Evolutionary conservation across 2,329 filamentous ascomycete genomes (phyloP), one percentile per base, ranked within the genome.

Genomic region (Arthrobotrys sphaeroides): DNA sequence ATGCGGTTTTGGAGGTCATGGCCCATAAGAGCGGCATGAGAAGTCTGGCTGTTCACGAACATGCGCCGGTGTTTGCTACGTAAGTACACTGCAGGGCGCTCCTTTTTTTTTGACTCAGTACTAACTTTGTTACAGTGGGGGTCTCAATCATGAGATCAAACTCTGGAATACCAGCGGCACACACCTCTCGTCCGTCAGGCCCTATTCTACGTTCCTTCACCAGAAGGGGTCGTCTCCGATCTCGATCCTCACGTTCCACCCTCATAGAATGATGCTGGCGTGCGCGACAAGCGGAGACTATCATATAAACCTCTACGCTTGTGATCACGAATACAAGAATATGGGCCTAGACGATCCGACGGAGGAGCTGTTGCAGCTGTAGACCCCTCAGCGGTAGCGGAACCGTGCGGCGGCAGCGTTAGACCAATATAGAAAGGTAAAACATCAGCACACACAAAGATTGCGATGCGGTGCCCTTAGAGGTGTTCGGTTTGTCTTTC

Each of bases 11-110:
- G 74, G 89, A 89, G 1, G 90, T 94, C 80, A 87, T 89, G 80
- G 89, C 91, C 5, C 94, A 92, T 2, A 89, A 87, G 74, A 90
- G 94, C 80, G 91, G 90, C 6, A 86, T 97, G 75, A 89, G 93
- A 66, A 96, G 92, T 16, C 87, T 96, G 69, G 95, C 91, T 82
- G 94, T 95, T 43, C 95, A 99, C 82, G 95, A 99, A 83, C 95
- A 99, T 83, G 88, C 96, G 64, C 95, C 95, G 24, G 94, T 99
- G 10, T 97, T 99, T 84, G 93, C 93, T 79, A 89, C 94, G 91
- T 94, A 90, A 86, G 90, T 89, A 18, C 16, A 73, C 53, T 61
- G 20, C 43, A 55, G 55, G 45, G 16, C 33, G 43, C 45, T 16
- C 24, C 28, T 77, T 26, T 73, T 77, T 55, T 59, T 65, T 60